These are phyloP conservation scores for Isoetes taiwanensis DNA, from an alignment of 75 land plant genomes.

Conservation along the genomic window DNA sequence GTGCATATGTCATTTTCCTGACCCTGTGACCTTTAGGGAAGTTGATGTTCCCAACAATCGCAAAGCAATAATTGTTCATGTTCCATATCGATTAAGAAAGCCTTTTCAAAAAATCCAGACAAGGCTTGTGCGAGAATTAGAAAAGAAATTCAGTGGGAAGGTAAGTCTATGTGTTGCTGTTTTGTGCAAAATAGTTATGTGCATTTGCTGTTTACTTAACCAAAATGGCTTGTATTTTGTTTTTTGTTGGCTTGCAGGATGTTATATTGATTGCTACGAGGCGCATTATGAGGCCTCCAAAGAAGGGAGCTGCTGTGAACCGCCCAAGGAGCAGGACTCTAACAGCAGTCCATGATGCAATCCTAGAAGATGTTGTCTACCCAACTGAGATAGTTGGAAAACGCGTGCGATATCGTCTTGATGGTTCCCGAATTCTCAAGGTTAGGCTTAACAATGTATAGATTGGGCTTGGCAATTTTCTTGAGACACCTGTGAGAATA, in stretches of 20 bases:
- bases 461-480: neutral
- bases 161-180: conserved; percentile 24
- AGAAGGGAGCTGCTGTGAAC: conserved; percentile 63
- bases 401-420: conserved; percentile 58
- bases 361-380: conserved; percentile 63
- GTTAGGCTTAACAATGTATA: conserved; percentile 9
- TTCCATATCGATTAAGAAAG: conserved; percentile 64
- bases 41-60: conserved; percentile 45
- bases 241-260: conserved; percentile 47
- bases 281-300: conserved; percentile 75
- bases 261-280: conserved; percentile 61
- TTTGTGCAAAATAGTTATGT: neutral
- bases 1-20: no score
- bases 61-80: conserved; percentile 65
- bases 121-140: conserved; percentile 70
- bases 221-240: neutral
- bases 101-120: conserved; percentile 60
- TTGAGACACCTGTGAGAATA: no score
- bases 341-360: conserved; percentile 73
- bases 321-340: conserved; percentile 71
- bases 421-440: conserved; percentile 78
- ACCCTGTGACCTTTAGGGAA: no score
- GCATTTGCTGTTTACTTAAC: neutral
- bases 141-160: conserved; percentile 92
- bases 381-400: conserved; percentile 87